Evolutionary conservation across 1,139 yeast species (phyloP), one percentile per base, ranked within the genome.

Genomic region (Kurtzmaniella quercitrusa): DNA sequence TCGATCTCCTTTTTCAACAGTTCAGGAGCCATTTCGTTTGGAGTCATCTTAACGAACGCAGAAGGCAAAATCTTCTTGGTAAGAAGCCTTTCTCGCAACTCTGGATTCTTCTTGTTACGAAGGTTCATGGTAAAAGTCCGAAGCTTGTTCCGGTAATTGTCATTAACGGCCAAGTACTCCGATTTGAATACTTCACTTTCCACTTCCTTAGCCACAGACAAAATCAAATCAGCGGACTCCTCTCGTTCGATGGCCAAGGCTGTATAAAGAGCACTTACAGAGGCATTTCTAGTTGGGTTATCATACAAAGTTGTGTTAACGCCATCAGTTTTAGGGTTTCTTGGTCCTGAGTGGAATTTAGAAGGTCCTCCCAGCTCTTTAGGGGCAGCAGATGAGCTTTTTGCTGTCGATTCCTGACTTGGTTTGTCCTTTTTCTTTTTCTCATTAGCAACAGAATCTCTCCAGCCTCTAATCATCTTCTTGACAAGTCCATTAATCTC

Each of bases 21-120:
- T 57, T 88, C 97, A 2, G 97, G 95, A 0, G 98, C 98, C 83
- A 93, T 77, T 51, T 93, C 98, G 57, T 84, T 88, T 8, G 97
- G 95, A 30, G 83, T 71, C 95, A 94, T 91, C 36, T 67, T 77
- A 43, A 85, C 84, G 52, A 93, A 78, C 38, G 80, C 74, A 16
- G 72, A 68, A 1, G 96, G 82, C 23, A 73, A 50, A 38, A 93
- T 74, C 44, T 78, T 83, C 16, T 88, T 86, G 16, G 74, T 63
- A 26, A 85, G 74, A 38, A 93, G 76, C 48, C 86, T 76, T 33
- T 69, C 72, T 52, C 98, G 77, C 47, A 93, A 74, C 50, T 84
- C 89, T 2, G 96, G 95, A 59, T 93, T 93, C 59, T 86, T 84
- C 60, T 86, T 87, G 58, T 93, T 93, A 57, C 95, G 82, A 49